Conservation (phyloP, 495 filamentous ascomycete genomes). For the Trypethelium eluteriae region DNA sequence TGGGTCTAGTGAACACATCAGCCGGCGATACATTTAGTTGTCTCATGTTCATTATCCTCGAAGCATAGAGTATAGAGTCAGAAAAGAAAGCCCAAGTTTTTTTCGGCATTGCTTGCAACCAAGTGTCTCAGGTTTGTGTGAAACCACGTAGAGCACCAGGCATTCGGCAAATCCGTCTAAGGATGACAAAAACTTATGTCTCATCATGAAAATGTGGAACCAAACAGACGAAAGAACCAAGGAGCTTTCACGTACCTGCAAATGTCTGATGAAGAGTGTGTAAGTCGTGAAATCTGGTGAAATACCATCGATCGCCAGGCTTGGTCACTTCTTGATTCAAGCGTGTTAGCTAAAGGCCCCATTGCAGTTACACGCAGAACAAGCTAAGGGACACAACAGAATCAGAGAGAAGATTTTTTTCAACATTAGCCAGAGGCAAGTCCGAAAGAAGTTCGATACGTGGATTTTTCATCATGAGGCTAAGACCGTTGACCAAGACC, state of each 20-base stretch:
- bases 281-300: too few relatives aligned
- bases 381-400: too few relatives aligned
- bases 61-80: background rate
- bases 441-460: conserved; percentile 4
- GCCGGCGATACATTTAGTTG: too few relatives aligned
- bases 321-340: too few relatives aligned
- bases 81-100: conserved; percentile 1
- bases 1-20: too few relatives aligned
- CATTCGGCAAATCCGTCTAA: conserved; percentile 3
- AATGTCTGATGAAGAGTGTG: too few relatives aligned
- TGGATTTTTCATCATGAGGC: background rate
- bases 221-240: background rate
- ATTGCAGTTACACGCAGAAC: too few relatives aligned
- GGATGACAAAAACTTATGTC: conserved; percentile 9
- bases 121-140: background rate
- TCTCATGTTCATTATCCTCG: background rate
- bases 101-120: background rate
- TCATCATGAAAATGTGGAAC: background rate
- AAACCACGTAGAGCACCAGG: background rate
- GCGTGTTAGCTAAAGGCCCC: too few relatives aligned
- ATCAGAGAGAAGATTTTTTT: conserved; percentile 10
- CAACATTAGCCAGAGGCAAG: background rate
- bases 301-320: too few relatives aligned
- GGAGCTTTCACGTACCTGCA: too few relatives aligned
- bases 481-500: background rate